Conservation (phyloP, 108 stramenopile genomes). For the Cyclotella distinguenda region DNA sequence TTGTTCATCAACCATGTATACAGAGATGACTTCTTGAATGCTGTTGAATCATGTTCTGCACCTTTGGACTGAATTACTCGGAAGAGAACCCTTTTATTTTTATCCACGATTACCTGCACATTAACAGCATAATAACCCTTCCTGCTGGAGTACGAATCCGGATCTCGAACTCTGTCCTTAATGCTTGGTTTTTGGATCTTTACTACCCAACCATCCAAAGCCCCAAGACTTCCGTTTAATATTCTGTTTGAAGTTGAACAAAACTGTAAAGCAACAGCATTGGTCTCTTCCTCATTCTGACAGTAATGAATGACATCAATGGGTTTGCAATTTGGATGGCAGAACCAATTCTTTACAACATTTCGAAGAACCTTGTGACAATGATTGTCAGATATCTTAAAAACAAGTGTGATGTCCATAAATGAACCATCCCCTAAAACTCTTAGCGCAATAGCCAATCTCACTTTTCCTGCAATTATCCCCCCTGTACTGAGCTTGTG, state of each 20-base stretch:
- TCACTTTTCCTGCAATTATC: not conserved
- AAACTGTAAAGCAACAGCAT: not conserved
- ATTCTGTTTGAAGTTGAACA: not conserved
- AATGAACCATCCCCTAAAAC: too few species aligned
- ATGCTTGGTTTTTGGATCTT: too few species aligned
- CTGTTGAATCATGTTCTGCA: too few species aligned
- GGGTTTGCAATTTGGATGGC: not conserved
- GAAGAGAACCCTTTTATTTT: too few species aligned
- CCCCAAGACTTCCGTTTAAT: too few species aligned
- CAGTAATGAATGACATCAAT: not conserved
- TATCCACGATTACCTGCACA: too few species aligned
- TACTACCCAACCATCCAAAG: too few species aligned
- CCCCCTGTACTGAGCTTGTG: slow-evolving; percentile 1
- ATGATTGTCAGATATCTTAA: not conserved
- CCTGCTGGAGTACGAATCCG: too few species aligned
- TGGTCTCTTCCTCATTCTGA: not conserved
- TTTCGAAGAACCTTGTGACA: not conserved
- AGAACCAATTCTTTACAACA: slow-evolving; percentile 3
- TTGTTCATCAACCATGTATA: not conserved
- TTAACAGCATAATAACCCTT: too few species aligned
- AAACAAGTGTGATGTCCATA: not conserved
- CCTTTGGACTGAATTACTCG: too few species aligned
- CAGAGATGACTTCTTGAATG: not conserved
- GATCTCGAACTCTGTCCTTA: too few species aligned
- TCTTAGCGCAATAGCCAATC: not conserved